A percentile compares a stretch with the other conserved stretches of the same genome.
Evolutionary conservation across 2,329 filamentous ascomycete genomes (phyloP).

Genomic region (Colletotrichum orbiculare): DNA sequence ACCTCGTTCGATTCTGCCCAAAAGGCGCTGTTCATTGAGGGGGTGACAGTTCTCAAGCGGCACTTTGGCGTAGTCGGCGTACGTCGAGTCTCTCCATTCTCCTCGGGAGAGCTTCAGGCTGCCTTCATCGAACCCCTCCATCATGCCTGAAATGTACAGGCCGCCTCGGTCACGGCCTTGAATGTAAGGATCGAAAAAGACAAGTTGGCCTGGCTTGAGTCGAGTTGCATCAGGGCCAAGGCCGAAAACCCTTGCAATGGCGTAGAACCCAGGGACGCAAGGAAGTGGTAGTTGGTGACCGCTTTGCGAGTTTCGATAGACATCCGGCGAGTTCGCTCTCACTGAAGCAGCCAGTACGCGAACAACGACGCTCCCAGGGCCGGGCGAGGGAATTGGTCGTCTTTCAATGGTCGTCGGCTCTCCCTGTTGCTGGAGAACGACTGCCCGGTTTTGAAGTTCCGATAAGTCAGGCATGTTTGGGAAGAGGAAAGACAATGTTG

Average conservation of each 20-base stretch:
- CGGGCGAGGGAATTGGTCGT: background rate
- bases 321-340: constrained; percentile 4
- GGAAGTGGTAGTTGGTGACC: constrained; percentile 42
- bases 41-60: constrained; percentile 48
- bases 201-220: constrained; percentile 46
- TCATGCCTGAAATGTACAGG: constrained; percentile 44
- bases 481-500: no score
- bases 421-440: background rate
- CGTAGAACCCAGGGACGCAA: constrained; percentile 46
- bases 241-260: constrained; percentile 49
- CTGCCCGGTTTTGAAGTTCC: background rate
- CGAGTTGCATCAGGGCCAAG: constrained; percentile 46
- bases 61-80: constrained; percentile 43
- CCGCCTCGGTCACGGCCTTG: constrained; percentile 44
- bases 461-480: background rate
- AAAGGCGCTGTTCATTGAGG: constrained; percentile 44
- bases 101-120: constrained; percentile 41
- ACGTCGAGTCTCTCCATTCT: constrained; percentile 46
- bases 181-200: constrained; percentile 46
- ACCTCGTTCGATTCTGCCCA: constrained; percentile 3
- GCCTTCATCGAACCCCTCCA: constrained; percentile 40
- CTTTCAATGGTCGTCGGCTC: background rate
- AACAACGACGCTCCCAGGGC: constrained; percentile 2
- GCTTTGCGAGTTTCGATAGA: constrained; percentile 11
- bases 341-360: constrained; percentile 6